Conservation (phyloP, 2,329 filamentous ascomycete genomes). For the Sporothrix euskadiensis region DNA sequence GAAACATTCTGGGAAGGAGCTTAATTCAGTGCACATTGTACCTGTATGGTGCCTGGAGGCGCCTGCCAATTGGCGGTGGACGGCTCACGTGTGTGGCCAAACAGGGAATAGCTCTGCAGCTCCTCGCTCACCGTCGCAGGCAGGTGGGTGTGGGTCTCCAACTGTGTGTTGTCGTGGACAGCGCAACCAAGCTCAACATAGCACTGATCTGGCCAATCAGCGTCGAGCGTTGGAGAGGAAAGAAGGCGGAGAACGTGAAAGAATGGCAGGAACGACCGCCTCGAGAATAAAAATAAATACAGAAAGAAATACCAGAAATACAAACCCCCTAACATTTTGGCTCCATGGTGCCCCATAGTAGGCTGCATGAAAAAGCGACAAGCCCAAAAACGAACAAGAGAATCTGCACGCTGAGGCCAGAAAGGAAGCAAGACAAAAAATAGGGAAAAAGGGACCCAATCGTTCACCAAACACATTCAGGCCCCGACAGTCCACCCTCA, state of each 20-base stretch:
- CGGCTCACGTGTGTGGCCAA: constrained; percentile 21
- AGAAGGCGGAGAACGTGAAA: constrained; percentile 21
- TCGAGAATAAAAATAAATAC: constrained; percentile 27
- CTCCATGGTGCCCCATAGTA: constrained; percentile 20
- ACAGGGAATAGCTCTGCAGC: constrained; percentile 28
- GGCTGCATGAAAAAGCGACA: constrained; percentile 26
- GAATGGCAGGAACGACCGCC: constrained; percentile 19
- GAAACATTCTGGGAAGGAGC: background rate
- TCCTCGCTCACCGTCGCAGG: constrained; percentile 13
- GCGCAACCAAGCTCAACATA: constrained; percentile 27
- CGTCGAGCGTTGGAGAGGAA: constrained; percentile 2
- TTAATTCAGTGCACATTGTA: constrained; percentile 13
- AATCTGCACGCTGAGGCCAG: constrained; percentile 15
- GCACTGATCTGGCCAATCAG: constrained; percentile 20
- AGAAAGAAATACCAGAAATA: constrained; percentile 29
- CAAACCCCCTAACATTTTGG: constrained; percentile 17
- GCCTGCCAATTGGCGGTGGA: constrained; percentile 9
- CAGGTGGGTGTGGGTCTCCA: constrained; percentile 21
- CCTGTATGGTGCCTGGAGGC: constrained; percentile 1
- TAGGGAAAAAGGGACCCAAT: constrained; percentile 27
- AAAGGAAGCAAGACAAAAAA: constrained; percentile 9
- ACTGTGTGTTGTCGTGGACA: constrained; percentile 28
- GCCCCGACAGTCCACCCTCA: constrained; percentile 1
- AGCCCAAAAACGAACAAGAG: constrained; percentile 12
- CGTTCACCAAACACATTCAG: constrained; percentile 20